These are phyloP conservation scores for Gomphus sp. DNA, from an alignment of 1,284 basidiomycete species.

Conservation along the genomic window DNA sequence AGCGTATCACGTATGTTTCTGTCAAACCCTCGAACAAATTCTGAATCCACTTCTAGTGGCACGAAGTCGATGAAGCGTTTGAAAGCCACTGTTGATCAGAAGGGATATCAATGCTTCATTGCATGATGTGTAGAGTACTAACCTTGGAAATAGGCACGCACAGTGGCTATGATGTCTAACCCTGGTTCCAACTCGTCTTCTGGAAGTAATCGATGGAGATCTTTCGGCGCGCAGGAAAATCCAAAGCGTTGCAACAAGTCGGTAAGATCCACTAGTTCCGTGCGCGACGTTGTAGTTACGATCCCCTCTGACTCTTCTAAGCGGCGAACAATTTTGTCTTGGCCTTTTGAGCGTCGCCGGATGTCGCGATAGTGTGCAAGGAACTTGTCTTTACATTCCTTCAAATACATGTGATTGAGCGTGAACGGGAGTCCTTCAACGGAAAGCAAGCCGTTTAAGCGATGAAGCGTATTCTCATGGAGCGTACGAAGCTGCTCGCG, in stretches of 20 bases:
- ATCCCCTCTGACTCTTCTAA: background rate
- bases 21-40: conserved; percentile 35
- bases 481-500: background rate
- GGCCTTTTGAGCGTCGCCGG: conserved; percentile 7
- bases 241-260: conserved; percentile 5
- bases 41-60: conserved; percentile 53
- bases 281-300: background rate
- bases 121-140: too few species aligned
- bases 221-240: conserved; percentile 24
- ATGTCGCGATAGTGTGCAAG: conserved; percentile 35
- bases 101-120: background rate
- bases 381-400: conserved; percentile 50
- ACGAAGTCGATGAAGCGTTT: conserved; percentile 60
- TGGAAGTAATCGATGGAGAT: conserved; percentile 45
- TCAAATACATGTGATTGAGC: conserved; percentile 49
- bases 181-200: conserved; percentile 47
- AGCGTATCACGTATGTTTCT: conserved; percentile 3
- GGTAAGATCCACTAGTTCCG: background rate
- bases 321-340: conserved; percentile 3
- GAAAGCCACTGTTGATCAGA: conserved; percentile 42
- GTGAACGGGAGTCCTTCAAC: conserved; percentile 48
- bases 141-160: conserved; percentile 68
- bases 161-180: conserved; percentile 58
- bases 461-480: conserved; percentile 4
- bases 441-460: conserved; percentile 25